Base-by-base conservation (phyloP, 805 yeast species). In the Vanderwaltozyma polyspora region DNA sequence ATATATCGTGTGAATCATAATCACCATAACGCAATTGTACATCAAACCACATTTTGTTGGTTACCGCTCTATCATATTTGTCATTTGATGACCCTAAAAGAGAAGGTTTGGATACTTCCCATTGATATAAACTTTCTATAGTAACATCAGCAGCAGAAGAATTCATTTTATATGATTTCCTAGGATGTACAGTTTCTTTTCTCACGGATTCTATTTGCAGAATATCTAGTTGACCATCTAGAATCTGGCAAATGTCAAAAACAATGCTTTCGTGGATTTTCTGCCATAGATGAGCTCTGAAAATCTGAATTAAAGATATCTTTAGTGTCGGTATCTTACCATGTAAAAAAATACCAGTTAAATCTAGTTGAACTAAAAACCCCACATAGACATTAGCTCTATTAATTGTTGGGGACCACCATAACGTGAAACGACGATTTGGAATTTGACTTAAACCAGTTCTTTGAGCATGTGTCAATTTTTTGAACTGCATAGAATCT, bases 321-420 rank as follows among this genome's bases (percentile, higher is more conserved):
- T 91, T 91, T 51, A 91, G 65, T 0, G 99, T 91, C 6, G 99
- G 99, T 43, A 91, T 91, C 58, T 91, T 91, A 46, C 99, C 99
- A 54, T 91, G 99, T 32, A 91, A 64, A 58, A 91, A 91, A 19
- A 91, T 89, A 49, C 98, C 99, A 0, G 99, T 91, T 51, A 91
- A 64, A 59, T 91, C 99, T 29, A 91, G 66, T 55, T 91, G 99
- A 19, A 91, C 98, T 51, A 87, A 67, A 63, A 91, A 91, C 19
- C 99, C 99, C 37, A 91, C 96, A 52, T 91, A 91, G 18, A 91
- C 97, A 52, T 91, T 91, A 5, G 98, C 98, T 43, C 99, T 72
- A 51, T 91, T 91, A 48, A 91, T 91, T 0, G 99, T 91, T 5
- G 99, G 99, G 0, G 96, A 86, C 99, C 99, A 91, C 99, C 99